Evolutionary conservation across 192 early-diverging fungal genomes (phyloP), one percentile per base, ranked within the genome.

Genomic region (Mortierella antarctica): DNA sequence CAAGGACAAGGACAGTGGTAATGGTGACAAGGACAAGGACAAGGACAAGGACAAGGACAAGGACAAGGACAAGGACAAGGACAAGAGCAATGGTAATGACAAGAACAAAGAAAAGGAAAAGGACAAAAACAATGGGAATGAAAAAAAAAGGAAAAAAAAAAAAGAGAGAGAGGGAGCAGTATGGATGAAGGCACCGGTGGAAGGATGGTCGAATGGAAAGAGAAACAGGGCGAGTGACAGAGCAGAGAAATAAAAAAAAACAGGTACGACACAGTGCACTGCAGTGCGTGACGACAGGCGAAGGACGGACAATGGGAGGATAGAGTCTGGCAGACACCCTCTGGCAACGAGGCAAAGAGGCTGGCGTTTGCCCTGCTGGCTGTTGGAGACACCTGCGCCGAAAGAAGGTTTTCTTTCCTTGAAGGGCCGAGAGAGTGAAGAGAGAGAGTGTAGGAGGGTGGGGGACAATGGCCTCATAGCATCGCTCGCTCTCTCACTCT

Each of bases 231-330:
- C 10, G 31, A 53, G 20, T 17, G 44, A 46, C 41, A 40, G 14
- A 45, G 14, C 20, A 21, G 53, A 57, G 65, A 23, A 57, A 50
- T 6, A 40, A 31, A 57, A 56, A 67, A 55, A 1, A 57, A 67
- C 48, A 21, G 14, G 52, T 4, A 10, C 48, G 57, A 47, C 46
- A 40, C 11, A n/a, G n/a, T n/a, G n/a, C n/a, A n/a, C n/a, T n/a
- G n/a, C n/a, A n/a, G n/a, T n/a, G n/a, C n/a, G n/a, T n/a, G n/a
- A n/a, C n/a, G n/a, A n/a, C n/a, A n/a, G n/a, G n/a, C n/a, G n/a
- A n/a, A n/a, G n/a, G n/a, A n/a, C n/a, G n/a, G n/a, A n/a, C n/a
- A 51, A 40, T 31, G 20, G 45, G 45, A 46, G 65, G 57, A 21
- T 5, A 0, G 1, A 1, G 56, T 59, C 42, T 18, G 7, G 40